Conservation (phyloP, 805 yeast genomes). For the Hagleromyces aurorensis region DNA sequence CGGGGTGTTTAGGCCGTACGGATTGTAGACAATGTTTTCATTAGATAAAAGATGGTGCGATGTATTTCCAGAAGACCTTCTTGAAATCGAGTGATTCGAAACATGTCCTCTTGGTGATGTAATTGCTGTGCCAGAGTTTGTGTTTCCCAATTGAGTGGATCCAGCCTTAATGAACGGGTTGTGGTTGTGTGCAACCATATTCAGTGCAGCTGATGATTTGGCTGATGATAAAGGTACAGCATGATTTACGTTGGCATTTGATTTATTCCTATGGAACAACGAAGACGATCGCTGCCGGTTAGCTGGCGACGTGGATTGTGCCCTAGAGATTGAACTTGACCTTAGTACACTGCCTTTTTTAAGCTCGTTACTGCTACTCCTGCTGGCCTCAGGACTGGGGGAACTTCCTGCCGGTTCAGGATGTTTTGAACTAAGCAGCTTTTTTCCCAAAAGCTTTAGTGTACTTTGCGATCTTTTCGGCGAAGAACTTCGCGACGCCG, state of each 20-base stretch:
- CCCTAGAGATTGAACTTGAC: constrained; percentile 5
- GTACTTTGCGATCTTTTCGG: constrained; percentile 9
- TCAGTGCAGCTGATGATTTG: constrained; percentile 22
- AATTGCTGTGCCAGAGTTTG: constrained; percentile 22
- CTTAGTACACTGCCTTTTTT: no score
- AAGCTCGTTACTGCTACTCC: background rate
- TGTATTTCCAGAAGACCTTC: constrained; percentile 5
- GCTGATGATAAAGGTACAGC: constrained; percentile 6
- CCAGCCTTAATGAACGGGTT: constrained; percentile 25
- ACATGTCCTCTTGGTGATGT: constrained; percentile 19
- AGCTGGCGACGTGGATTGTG: constrained; percentile 10
- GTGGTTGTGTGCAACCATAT: constrained; percentile 23
- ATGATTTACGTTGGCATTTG: constrained; percentile 6
- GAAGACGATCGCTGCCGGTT: constrained; percentile 21
- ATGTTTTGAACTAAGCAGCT: constrained; percentile 6
- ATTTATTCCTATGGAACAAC: constrained; percentile 15
- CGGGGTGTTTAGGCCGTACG: constrained; percentile 41
- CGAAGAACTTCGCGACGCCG: constrained; percentile 1
- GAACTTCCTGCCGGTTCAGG: constrained; percentile 2
- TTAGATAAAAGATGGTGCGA: constrained; percentile 13
- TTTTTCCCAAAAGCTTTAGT: constrained; percentile 14
- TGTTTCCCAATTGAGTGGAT: no score
- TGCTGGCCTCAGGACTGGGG: background rate
- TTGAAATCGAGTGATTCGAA: constrained; percentile 5
- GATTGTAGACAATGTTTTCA: constrained; percentile 53